Percentiles rank a stretch among this genome's conserved stretches.
Conservation (phyloP, 225 moss, liverwort and hornwort species). For the Sphagnum contortum region DNA sequence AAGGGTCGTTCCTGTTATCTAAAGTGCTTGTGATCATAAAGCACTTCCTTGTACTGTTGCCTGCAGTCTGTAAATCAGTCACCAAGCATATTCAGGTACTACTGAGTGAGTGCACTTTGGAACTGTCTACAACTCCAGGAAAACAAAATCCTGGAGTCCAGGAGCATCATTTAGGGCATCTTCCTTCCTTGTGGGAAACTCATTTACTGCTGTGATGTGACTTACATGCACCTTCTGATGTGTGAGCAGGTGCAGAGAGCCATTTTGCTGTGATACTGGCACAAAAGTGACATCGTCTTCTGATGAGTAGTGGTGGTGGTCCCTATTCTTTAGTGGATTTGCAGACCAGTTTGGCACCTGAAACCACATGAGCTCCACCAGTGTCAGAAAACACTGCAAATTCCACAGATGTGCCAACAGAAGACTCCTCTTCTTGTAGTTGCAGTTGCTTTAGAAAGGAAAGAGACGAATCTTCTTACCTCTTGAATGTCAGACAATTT, state of each 20-base stretch:
- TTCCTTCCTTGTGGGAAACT: conserved; percentile 7
- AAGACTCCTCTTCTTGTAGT: too few species aligned
- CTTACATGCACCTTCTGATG: too few species aligned
- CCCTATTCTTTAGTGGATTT: conserved; percentile 1
- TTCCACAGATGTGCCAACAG: too few species aligned
- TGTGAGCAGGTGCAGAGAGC: too few species aligned
- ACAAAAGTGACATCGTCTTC: conserved; percentile 5
- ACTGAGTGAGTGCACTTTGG: too few species aligned
- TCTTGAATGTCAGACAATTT: conserved; percentile 8
- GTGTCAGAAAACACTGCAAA: too few species aligned
- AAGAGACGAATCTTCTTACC: background rate
- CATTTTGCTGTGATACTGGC: background rate
- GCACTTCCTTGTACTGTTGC: background rate
- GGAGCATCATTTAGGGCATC: conserved; percentile 3
- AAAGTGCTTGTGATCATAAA: background rate
- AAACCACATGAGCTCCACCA: background rate
- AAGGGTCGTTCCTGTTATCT: background rate
- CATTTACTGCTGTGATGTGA: background rate
- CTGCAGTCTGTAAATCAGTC: background rate
- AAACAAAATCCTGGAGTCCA: conserved; percentile 1
- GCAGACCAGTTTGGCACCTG: conserved; percentile 12
- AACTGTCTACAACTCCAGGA: too few species aligned
- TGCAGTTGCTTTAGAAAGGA: too few species aligned
- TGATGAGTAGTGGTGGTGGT: conserved; percentile 3
- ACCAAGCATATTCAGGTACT: too few species aligned